Evolutionary conservation across 1,284 basidiomycete genomes (phyloP), one percentile per base, ranked within the genome.

Genomic region (Inonotus obliquus): DNA sequence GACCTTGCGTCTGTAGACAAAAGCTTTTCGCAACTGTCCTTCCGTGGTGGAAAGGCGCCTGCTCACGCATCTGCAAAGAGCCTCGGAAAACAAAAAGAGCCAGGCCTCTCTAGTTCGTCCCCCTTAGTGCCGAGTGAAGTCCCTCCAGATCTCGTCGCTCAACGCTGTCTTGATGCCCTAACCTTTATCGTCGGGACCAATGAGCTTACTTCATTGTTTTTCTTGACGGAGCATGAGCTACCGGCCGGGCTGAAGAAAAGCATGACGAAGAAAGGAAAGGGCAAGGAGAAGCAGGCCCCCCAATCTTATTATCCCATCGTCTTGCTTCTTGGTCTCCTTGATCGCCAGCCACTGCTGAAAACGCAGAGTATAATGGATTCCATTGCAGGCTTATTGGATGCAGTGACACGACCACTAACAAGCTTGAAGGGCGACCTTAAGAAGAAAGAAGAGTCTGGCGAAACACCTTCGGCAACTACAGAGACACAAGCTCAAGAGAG

Each of bases 181-280:
- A 85, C 85, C 0, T 92, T 85, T 73, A 92, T 98, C 67, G 94
- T 96, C 69, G 83, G 80, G 60, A 80, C 86, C 25, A 97, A 96
- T 73, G 87, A 93, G 63, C 73, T 84, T 17, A 91, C 92, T 0
- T 90, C 94, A 0, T 75, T 93, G 21, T 98, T 95, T 80, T 98
- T 98, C 85, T 79, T 98, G 61, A 92, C 89, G 0, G 96, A 98
- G 73, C 94, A 97, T 69, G 96, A 98, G 67, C 77, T 94, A 32
- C 86, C 91, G 4, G 80, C 81, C 17, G 88, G 89, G 37, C 79
- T 95, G 25, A 85, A 86, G 65, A 85, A 86, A 67, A 74, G 79
- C 6, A 75, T 80, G 0, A 81, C 82, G 11, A 92, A 89, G 75
- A 96, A 96, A 73, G 93, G 93, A 21, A 96, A 96, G 74, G 93